These are phyloP conservation scores for Cicer yamashitae DNA, from an alignment of 306 rosid species.

Conservation along the genomic window DNA sequence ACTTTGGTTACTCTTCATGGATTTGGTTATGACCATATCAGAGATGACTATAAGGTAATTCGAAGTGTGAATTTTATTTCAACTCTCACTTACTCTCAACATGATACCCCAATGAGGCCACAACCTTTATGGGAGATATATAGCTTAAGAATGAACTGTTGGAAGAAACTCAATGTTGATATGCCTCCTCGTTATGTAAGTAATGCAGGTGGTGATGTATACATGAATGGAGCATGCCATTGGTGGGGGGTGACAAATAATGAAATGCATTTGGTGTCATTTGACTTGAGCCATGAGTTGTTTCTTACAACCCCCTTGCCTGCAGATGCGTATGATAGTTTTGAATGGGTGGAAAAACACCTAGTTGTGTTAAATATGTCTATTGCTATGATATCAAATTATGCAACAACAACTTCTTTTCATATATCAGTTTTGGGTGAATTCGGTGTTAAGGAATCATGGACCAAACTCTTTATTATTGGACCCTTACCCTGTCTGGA, in stretches of 20 bases:
- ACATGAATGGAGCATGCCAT: background rate
- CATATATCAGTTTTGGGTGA: too few species aligned
- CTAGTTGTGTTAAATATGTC: too few species aligned
- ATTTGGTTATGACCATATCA: background rate
- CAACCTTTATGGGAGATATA: background rate
- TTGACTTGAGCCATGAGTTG: background rate
- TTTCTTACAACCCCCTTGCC: background rate
- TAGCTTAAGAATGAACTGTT: background rate
- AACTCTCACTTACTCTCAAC: too few species aligned
- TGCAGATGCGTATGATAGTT: background rate
- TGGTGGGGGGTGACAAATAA: background rate
- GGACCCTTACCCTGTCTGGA: too few species aligned
- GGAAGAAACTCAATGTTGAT: background rate
- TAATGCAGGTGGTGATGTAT: background rate
- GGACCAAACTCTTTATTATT: too few species aligned
- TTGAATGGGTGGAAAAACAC: too few species aligned
- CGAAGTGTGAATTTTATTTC: background rate
- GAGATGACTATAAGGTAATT: background rate
- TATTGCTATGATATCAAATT: too few species aligned
- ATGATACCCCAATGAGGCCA: background rate
- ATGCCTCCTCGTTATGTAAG: background rate
- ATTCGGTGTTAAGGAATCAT: too few species aligned
- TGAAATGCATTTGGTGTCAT: background rate
- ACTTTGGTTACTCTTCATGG: background rate
- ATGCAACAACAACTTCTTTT: too few species aligned